Conservation (phyloP, 2,329 filamentous ascomycete genomes). For the Plenodomus biglobosus region DNA sequence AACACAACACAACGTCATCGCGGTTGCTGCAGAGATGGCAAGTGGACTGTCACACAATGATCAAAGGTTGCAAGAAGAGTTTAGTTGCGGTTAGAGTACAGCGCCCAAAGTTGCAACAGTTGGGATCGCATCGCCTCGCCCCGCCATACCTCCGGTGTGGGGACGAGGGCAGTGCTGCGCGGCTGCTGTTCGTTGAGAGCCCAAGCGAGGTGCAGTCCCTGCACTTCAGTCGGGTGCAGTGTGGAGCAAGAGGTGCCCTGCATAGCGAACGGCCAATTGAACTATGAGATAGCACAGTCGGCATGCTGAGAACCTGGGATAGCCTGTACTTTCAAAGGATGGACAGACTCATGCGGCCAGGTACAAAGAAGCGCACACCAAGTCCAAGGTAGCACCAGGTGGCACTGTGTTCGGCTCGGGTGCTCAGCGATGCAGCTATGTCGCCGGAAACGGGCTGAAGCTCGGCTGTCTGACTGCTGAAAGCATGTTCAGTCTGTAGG, state of each 20-base stretch:
- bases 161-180: not conserved
- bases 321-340: not conserved
- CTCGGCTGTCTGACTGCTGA: constrained; percentile 7
- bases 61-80: not conserved
- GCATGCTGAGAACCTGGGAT: not conserved
- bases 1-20: not conserved
- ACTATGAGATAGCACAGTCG: no score
- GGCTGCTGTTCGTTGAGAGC: not conserved
- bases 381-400: not conserved
- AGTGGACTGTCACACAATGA: not conserved
- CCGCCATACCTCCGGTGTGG: not conserved
- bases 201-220: not conserved
- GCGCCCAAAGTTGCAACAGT: no score
- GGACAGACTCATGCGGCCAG: not conserved
- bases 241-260: not conserved
- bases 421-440: constrained; percentile 8
- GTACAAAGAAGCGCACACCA: not conserved
- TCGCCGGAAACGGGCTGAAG: constrained; percentile 14
- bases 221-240: not conserved
- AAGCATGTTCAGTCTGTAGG: constrained; percentile 1
- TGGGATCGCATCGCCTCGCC: not conserved
- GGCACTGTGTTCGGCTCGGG: constrained; percentile 5
- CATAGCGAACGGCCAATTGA: not conserved
- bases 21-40: not conserved
- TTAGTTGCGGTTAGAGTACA: not conserved